Percentiles rank a stretch among this genome's conserved stretches.
These are phyloP conservation scores for Hanseniaspora lachancei DNA, from an alignment of 805 yeast species.

Conservation along the genomic window DNA sequence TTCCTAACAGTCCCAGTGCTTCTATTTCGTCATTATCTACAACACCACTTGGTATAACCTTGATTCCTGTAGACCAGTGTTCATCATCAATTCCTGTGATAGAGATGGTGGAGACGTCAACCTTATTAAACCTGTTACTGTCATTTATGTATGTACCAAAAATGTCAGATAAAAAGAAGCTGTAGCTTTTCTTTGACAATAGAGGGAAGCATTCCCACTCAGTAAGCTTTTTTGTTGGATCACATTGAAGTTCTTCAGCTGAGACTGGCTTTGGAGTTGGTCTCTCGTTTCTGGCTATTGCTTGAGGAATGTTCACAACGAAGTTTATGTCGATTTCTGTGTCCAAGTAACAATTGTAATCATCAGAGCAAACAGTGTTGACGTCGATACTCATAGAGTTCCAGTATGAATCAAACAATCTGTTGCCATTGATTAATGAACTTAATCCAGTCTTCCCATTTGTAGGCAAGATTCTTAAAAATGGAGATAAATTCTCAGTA, in stretches of 20 bases:
- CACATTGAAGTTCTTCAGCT: constrained; percentile 63
- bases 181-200: constrained; percentile 34
- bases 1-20: constrained; percentile 20
- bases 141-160: constrained; percentile 62
- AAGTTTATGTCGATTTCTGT: constrained; percentile 58
- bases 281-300: constrained; percentile 45
- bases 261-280: constrained; percentile 74
- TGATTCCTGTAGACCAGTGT: constrained; percentile 36
- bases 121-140: constrained; percentile 33
- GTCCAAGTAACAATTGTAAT: constrained; percentile 33
- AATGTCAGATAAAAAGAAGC: constrained; percentile 46
- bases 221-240: constrained; percentile 43
- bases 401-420: constrained; percentile 84
- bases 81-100: constrained; percentile 35
- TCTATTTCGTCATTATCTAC: neutral
- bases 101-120: constrained; percentile 32
- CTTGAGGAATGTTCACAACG: constrained; percentile 57
- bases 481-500: constrained; percentile 92
- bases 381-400: constrained; percentile 85
- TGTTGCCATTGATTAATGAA: constrained; percentile 76
- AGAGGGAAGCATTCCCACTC: constrained; percentile 69
- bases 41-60: constrained; percentile 18
- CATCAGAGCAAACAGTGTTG: constrained; percentile 37
- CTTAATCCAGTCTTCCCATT: constrained; percentile 84
- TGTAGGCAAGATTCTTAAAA: constrained; percentile 77